Conservation (phyloP, 23 red algal species). For the Gracilaria caudata region DNA sequence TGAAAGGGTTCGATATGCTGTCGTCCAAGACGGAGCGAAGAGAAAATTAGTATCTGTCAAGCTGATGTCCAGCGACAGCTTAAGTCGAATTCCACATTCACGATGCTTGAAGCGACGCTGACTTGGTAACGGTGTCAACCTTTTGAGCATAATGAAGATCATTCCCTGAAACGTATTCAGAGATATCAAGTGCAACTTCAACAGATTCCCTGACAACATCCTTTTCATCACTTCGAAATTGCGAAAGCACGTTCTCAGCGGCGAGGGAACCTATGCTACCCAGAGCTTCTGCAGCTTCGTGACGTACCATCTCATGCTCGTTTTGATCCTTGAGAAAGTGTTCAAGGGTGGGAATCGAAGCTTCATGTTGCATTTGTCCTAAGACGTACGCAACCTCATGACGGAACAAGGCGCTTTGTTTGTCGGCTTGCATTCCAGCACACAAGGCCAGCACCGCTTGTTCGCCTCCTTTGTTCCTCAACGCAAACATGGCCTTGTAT, state of each 20-base stretch:
- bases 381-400: constrained; percentile 96
- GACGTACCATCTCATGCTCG: constrained; percentile 94
- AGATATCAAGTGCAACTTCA: constrained; percentile 94
- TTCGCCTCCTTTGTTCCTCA: constrained; percentile 72
- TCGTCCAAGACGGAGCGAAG: background rate
- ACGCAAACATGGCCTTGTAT: constrained; percentile 84
- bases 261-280: constrained; percentile 74
- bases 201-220: constrained; percentile 96
- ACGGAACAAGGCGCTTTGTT: constrained; percentile 81
- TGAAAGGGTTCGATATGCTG: background rate
- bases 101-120: constrained; percentile 1
- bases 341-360: constrained; percentile 62
- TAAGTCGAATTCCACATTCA: background rate
- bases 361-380: constrained; percentile 76
- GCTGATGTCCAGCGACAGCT: background rate
- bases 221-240: constrained; percentile 65
- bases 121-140: background rate
- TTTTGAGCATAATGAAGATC: constrained; percentile 80
- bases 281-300: constrained; percentile 98
- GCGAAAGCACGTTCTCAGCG: constrained; percentile 43
- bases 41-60: background rate
- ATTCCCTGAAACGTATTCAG: constrained; percentile 56
- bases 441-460: constrained; percentile 75
- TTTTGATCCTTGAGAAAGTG: constrained; percentile 54
- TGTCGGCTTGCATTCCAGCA: constrained; percentile 62